Evolutionary conservation across 73 alveolate species (phyloP).

Genomic region (Paramecium bursaria): DNA sequence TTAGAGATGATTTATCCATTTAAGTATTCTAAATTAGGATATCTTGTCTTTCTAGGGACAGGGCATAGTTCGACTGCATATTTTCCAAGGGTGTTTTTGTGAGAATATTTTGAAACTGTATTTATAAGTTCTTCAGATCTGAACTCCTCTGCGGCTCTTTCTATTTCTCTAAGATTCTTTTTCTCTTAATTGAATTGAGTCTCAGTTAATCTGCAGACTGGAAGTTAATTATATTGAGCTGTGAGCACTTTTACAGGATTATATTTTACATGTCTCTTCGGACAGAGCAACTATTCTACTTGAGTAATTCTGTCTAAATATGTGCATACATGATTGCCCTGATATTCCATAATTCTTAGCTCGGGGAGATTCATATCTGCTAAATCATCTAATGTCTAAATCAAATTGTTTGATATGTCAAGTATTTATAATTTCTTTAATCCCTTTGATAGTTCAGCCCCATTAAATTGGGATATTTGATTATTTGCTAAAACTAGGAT

Average conservation of each 20-base stretch:
- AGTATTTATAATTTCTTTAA: conserved; percentile 18
- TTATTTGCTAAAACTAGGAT: conserved; percentile 43
- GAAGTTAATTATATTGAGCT: conserved; percentile 61
- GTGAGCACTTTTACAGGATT: conserved; percentile 70
- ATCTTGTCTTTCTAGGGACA: conserved; percentile 67
- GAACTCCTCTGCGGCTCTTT: conserved; percentile 65
- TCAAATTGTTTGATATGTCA: conserved; percentile 47
- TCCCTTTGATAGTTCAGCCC: conserved; percentile 30
- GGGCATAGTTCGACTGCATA: conserved; percentile 67
- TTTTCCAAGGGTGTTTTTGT: conserved; percentile 68
- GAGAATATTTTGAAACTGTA: conserved; percentile 63
- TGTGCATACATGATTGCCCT: conserved; percentile 43
- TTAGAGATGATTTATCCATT: conserved; percentile 61
- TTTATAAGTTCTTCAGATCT: conserved; percentile 59
- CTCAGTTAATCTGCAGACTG: conserved; percentile 50
- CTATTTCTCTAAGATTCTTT: conserved; percentile 36
- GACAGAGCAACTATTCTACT: conserved; percentile 49
- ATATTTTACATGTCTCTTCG: conserved; percentile 60
- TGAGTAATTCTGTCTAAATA: conserved; percentile 35
- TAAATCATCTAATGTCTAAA: conserved; percentile 61
- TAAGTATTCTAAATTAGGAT: conserved; percentile 61
- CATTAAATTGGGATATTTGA: conserved; percentile 53
- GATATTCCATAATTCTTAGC: conserved; percentile 47
- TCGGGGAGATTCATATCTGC: conserved; percentile 58
- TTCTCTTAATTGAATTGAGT: conserved; percentile 47